Base-by-base conservation (phyloP, 805 yeast genomes). In the Torulaspora delbrueckii region DNA sequence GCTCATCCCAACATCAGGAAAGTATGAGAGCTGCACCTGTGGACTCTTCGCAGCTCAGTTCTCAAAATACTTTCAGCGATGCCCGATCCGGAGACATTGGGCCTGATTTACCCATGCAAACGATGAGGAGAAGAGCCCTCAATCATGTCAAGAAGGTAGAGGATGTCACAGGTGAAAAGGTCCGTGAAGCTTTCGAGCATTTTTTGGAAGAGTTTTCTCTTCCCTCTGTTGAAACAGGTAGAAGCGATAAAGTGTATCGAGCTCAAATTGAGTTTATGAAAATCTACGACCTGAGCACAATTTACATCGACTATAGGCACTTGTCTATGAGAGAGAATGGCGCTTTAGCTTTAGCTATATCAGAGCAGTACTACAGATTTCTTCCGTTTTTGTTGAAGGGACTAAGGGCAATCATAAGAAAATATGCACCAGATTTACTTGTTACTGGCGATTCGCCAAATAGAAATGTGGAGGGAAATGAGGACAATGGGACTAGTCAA, bases 101-200 rank as follows among this genome's bases (percentile, higher is more conserved):
- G 18, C 52, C 48, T 14, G 53, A 56, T 32, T 39, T 56, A 33
- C 66, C 66, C 7, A 53, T 63, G 53, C 60, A 57, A 40, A 62
- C 60, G 26, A 40, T 63, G 33, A 68, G 75, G 57, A 75, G 84
- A 68, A 75, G 83, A 58, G 77, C 78, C 49, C 70, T 82, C 48
- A 73, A 78, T 47, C 80, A 81, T 23, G 86, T 91, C 43, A 89
- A 95, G 23, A 87, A 85, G 61, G 96, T 93, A 23, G 79, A 79
- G 23, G 99, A 93, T 69, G 79, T 81, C 38, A 88, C 96, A 3
- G 97, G 96, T 48, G 97, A 90, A 62, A 87, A 87, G 56, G 97
- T 93, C 13, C 78, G 91, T 36, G 96, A 88, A 65, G 81, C 90
- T 12, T 91, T 93, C 64, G 96, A 90, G 63, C 79, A 76, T 53